phyloP scores from a whole-genome alignment of 495 filamentous ascomycete species.

The Apiosordaria backusii region DNA sequence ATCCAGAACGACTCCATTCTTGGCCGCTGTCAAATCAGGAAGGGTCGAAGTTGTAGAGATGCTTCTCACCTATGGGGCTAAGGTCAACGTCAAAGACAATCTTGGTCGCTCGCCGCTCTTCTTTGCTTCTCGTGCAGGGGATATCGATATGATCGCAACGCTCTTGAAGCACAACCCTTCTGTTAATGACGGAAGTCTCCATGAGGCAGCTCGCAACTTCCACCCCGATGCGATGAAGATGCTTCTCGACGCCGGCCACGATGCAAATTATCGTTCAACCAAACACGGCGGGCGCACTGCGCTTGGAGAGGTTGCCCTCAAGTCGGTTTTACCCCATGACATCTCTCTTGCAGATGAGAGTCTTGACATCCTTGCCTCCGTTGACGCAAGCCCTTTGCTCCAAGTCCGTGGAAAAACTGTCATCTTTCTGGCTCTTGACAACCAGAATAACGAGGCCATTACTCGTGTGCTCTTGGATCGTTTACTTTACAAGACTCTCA shows the following conservation, averaged over 20 bases:
- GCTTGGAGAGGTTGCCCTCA: slow-evolving; percentile 42
- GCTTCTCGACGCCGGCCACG: slow-evolving; percentile 38
- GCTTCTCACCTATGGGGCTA: slow-evolving; percentile 37
- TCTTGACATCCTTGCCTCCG: slow-evolving; percentile 36
- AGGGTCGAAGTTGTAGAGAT: slow-evolving; percentile 36
- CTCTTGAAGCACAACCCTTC: slow-evolving; percentile 21
- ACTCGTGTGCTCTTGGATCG: slow-evolving; percentile 33
- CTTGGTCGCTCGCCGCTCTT: slow-evolving; percentile 41
- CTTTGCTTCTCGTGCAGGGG: slow-evolving; percentile 31
- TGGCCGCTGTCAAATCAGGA: slow-evolving; percentile 36
- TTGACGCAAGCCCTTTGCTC: slow-evolving; percentile 38
- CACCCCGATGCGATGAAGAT: slow-evolving; percentile 37
- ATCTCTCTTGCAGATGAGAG: slow-evolving; percentile 31
- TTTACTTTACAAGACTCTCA: slow-evolving; percentile 36
- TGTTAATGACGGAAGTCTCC: slow-evolving; percentile 43
- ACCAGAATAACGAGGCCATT: slow-evolving; percentile 35
- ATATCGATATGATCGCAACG: slow-evolving; percentile 21
- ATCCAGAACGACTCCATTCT: slow-evolving; percentile 38
- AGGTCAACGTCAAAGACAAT: slow-evolving; percentile 36
- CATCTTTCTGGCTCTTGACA: slow-evolving; percentile 43
- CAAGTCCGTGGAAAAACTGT: slow-evolving; percentile 38
- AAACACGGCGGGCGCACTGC: slow-evolving; percentile 42
- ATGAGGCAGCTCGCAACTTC: slow-evolving; percentile 41
- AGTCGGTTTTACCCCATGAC: slow-evolving; percentile 29
- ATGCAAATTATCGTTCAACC: slow-evolving; percentile 40